A percentile compares a stretch with the other conserved stretches of the same genome.
phyloP scores from a whole-genome alignment of 2,329 filamentous ascomycete genomes.

The Metarhizium guizhouense region DNA sequence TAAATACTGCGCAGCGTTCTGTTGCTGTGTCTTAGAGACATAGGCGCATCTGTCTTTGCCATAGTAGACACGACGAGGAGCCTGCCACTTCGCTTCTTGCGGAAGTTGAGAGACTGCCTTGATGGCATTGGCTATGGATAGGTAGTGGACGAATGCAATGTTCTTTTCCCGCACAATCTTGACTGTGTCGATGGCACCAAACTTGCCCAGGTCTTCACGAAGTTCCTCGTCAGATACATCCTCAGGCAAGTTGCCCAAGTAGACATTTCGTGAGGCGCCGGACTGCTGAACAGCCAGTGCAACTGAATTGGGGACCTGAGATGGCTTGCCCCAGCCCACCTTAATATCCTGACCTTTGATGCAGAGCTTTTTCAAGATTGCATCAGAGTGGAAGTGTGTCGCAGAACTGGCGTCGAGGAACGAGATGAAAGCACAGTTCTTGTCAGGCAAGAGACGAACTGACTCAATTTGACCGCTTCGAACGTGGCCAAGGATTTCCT shows the following conservation, averaged over 20 bases:
- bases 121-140: constrained; percentile 96
- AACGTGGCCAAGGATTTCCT: constrained; percentile 94
- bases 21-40: constrained; percentile 98
- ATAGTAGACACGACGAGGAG: constrained; percentile 92
- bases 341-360: constrained; percentile 99
- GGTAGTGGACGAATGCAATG: constrained; percentile 94
- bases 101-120: constrained; percentile 95
- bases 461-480: constrained; percentile 97
- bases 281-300: constrained; percentile 97
- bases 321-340: constrained; percentile 98
- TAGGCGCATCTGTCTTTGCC: constrained; percentile 98
- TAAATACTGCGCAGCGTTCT: constrained; percentile 96
- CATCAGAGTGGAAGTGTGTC: constrained; percentile 98
- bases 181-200: constrained; percentile 91
- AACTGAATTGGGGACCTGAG: constrained; percentile 93
- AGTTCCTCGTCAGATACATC: constrained; percentile 87
- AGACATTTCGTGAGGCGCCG: constrained; percentile 92
- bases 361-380: constrained; percentile 97
- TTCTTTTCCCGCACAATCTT: constrained; percentile 97
- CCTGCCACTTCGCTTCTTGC: constrained; percentile 94
- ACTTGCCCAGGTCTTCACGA: constrained; percentile 90
- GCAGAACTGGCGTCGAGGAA: constrained; percentile 96
- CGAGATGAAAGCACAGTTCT: constrained; percentile 99
- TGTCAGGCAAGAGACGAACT: constrained; percentile 91
- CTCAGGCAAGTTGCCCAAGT: constrained; percentile 86